Conservation (phyloP, 257 asterid species). For the Solanum dulcamara region DNA sequence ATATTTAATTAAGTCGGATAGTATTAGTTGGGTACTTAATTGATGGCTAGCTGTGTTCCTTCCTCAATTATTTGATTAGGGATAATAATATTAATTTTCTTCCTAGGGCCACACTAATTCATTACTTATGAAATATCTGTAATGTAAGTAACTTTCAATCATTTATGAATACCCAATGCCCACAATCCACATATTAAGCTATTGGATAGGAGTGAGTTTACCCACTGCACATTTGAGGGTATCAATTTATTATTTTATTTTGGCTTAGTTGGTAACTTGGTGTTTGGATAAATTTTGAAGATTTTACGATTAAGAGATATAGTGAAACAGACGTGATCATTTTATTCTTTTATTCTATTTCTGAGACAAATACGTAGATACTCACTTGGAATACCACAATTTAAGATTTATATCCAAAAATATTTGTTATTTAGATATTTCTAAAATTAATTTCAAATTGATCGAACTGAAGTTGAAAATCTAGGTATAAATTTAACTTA, state of each 20-base stretch:
- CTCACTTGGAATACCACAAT: neutral
- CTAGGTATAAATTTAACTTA: neutral
- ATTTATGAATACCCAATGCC: neutral
- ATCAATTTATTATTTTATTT: too few species aligned
- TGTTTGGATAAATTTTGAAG: neutral
- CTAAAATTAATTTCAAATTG: neutral
- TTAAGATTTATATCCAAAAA: neutral
- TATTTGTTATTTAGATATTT: neutral
- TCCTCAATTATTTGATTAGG: neutral
- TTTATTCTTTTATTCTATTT: neutral
- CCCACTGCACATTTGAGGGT: too few species aligned
- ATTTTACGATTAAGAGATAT: neutral
- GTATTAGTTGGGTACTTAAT: neutral
- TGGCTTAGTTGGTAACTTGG: neutral
- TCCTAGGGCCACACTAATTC: neutral
- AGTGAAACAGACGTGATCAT: neutral
- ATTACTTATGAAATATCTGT: neutral
- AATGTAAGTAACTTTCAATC: neutral
- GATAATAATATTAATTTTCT: neutral
- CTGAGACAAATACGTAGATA: too few species aligned
- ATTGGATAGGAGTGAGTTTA: neutral
- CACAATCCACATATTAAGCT: too few species aligned
- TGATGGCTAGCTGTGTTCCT: neutral
- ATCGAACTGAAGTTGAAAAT: neutral
- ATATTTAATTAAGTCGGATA: conserved; percentile 6